Conservation (phyloP, 805 yeast species). For the Saccharomyces eubayanus region DNA sequence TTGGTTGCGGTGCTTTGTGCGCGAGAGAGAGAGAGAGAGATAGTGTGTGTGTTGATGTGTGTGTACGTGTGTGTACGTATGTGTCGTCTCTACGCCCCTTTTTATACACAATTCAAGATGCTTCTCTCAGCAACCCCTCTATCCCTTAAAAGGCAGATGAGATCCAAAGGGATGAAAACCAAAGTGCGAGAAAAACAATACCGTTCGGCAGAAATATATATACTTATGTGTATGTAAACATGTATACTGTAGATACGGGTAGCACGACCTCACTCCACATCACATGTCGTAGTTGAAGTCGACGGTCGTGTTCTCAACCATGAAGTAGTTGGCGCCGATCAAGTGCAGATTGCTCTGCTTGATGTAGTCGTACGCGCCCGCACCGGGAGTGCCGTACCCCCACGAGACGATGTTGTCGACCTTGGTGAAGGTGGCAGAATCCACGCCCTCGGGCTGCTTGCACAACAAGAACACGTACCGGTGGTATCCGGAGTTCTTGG, state of each 20-base stretch:
- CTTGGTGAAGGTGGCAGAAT: not conserved
- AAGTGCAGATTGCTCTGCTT: conserved; percentile 45
- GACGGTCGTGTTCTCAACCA: conserved; percentile 45
- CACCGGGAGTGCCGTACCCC: conserved; percentile 69
- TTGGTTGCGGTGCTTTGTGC: not conserved
- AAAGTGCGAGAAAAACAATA: conserved; percentile 26
- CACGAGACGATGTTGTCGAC: conserved; percentile 34
- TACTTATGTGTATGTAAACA: not conserved
- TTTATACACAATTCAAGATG: not conserved
- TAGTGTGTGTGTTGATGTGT: not conserved
- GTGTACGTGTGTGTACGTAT: not conserved
- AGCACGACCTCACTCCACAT: not conserved
- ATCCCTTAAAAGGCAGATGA: not conserved
- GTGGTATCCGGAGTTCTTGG: conserved; percentile 70
- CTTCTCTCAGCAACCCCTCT: not conserved
- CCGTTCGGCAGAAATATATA: not conserved
- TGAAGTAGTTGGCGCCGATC: conserved; percentile 65
- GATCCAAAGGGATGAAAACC: not conserved
- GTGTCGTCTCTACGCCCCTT: not conserved
- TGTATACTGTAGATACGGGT: not conserved
- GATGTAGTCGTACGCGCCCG: conserved; percentile 69
- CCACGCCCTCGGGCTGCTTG: conserved; percentile 43
- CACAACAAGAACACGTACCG: conserved; percentile 67
- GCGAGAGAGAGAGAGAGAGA: not conserved
- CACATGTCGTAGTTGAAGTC: conserved; percentile 32